Evolutionary conservation across 768 basidiomycete genomes (phyloP).

Genomic region (Tulasnella sp.): DNA sequence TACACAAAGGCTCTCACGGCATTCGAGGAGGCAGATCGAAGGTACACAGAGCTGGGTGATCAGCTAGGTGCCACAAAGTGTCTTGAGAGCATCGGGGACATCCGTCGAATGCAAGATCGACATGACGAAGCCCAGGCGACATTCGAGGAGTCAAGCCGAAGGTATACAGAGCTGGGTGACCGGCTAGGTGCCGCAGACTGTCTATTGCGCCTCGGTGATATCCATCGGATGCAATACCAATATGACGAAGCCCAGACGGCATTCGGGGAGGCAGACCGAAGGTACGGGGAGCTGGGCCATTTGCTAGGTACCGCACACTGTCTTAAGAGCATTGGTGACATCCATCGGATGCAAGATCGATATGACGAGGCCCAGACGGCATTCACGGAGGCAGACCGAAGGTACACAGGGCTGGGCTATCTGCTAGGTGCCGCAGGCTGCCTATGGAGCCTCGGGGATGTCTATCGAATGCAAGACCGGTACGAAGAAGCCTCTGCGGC

Average conservation of each 20-base stretch:
- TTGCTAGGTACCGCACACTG: not conserved
- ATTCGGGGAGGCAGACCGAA: not conserved
- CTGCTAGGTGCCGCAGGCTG: not conserved
- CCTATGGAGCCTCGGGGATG: not conserved
- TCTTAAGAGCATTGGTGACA: not conserved
- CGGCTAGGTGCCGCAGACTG: not conserved
- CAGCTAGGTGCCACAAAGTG: not conserved
- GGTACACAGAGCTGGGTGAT: not conserved
- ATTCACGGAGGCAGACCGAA: not conserved
- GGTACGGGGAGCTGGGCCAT: not conserved
- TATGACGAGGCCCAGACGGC: no score
- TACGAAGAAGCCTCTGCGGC: no score
- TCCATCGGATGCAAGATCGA: not conserved
- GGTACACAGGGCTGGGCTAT: not conserved
- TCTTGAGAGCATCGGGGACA: not conserved
- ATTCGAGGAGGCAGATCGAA: no score
- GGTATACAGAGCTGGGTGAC: not conserved
- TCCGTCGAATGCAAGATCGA: not conserved
- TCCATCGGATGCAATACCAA: not conserved
- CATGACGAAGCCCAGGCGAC: not conserved
- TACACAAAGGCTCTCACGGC: no score
- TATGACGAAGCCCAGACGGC: not conserved
- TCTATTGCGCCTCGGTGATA: not conserved
- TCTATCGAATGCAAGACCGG: not conserved
- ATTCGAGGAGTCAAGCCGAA: not conserved